phyloP scores from a whole-genome alignment of 257 asterid genomes.

The Solanum microdontum region DNA sequence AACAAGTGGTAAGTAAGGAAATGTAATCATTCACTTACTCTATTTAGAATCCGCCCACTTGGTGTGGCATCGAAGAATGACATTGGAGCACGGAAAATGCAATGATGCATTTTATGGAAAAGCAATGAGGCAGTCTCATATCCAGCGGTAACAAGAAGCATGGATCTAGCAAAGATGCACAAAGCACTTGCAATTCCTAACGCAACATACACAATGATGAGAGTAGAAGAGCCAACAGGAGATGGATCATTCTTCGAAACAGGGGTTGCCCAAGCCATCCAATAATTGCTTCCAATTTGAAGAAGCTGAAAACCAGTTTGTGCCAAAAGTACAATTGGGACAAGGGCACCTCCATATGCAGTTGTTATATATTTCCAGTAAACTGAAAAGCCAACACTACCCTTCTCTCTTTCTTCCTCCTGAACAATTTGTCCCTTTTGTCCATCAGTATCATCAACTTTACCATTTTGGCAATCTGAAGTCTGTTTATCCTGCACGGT shows the following conservation, averaged over 20 bases:
- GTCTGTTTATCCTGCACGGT: constrained; percentile 24
- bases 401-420: constrained; percentile 94
- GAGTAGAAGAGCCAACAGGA: constrained; percentile 51
- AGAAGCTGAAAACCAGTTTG: constrained; percentile 54
- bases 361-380: constrained; percentile 81
- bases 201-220: constrained; percentile 55
- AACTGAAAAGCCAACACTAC: constrained; percentile 57
- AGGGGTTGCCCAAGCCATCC: constrained; percentile 99
- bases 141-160: constrained; percentile 43
- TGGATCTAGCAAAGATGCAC: constrained; percentile 52
- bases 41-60: constrained; percentile 76
- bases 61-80: constrained; percentile 98
- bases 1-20: background rate
- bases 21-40: constrained; percentile 35
- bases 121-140: constrained; percentile 65
- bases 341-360: constrained; percentile 72
- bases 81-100: constrained; percentile 89
- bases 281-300: constrained; percentile 89
- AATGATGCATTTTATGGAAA: constrained; percentile 57
- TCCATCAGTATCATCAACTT: constrained; percentile 14
- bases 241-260: constrained; percentile 49
- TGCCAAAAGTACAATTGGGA: constrained; percentile 65
- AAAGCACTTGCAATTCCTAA: constrained; percentile 61
- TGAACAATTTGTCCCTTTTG: constrained; percentile 63
- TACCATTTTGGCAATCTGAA: constrained; percentile 16